Evolutionary conservation across 2,329 filamentous ascomycete species (phyloP).

Genomic region (Sodiomyces alkalinus): DNA sequence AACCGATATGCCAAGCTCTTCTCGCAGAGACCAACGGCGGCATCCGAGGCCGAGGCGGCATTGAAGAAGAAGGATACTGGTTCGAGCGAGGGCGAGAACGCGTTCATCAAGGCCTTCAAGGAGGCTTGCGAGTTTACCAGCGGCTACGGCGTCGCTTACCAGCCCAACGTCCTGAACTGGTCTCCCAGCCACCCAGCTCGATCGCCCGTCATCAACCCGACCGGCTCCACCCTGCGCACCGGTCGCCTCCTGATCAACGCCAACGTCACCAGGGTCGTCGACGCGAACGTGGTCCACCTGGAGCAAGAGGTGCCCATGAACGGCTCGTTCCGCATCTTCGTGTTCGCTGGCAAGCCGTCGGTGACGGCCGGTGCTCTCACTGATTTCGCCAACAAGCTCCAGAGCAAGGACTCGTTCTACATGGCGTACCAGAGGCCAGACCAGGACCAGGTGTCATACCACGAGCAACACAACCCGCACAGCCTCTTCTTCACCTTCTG

Average conservation of each 20-base stretch:
- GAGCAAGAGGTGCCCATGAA: slow-evolving; percentile 85
- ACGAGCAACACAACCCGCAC: slow-evolving; percentile 76
- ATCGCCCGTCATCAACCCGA: slow-evolving; percentile 52
- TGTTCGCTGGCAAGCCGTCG: slow-evolving; percentile 61
- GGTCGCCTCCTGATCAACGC: slow-evolving; percentile 65
- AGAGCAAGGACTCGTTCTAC: slow-evolving; percentile 58
- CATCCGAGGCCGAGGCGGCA: slow-evolving; percentile 57
- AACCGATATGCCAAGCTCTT: slow-evolving; percentile 83
- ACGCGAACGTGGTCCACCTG: slow-evolving; percentile 79
- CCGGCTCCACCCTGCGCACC: slow-evolving; percentile 49
- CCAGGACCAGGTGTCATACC: slow-evolving; percentile 48
- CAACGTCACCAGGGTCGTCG: slow-evolving; percentile 72
- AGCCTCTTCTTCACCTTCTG: slow-evolving; percentile 68
- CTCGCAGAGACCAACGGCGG: slow-evolving; percentile 60
- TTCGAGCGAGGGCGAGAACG: slow-evolving; percentile 42
- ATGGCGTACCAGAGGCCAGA: slow-evolving; percentile 47
- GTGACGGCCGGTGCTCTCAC: slow-evolving; percentile 46
- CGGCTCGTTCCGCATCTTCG: slow-evolving; percentile 71
- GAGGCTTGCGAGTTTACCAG: slow-evolving; percentile 84
- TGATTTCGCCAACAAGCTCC: slow-evolving; percentile 54
- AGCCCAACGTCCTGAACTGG: slow-evolving; percentile 75
- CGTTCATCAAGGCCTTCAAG: slow-evolving; percentile 83
- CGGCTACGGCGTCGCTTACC: slow-evolving; percentile 80
- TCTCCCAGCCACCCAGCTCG: slow-evolving; percentile 55
- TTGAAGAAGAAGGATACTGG: slow-evolving; percentile 19